phyloP scores from a whole-genome alignment of 2,329 filamentous ascomycete species.

The Ambrosiella cleistominuta region DNA sequence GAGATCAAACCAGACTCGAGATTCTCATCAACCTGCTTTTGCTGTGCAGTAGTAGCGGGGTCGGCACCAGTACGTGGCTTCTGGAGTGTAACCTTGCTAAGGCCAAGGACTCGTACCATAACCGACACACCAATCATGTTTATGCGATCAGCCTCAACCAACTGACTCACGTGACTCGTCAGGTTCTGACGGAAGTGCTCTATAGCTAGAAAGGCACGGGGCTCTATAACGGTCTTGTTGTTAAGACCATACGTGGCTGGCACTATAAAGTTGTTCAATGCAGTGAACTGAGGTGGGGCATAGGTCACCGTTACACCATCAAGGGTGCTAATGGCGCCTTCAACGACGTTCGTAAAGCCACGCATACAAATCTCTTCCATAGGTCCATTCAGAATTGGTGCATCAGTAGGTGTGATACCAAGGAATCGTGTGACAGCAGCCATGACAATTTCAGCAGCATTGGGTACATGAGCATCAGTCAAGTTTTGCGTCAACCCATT shows the following conservation, averaged over 20 bases:
- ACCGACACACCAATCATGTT: slow-evolving; percentile 32
- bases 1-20: slow-evolving; percentile 26
- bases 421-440: slow-evolving; percentile 35
- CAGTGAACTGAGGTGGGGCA: slow-evolving; percentile 16
- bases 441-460: slow-evolving; percentile 32
- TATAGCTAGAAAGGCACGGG: slow-evolving; percentile 26
- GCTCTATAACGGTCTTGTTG: slow-evolving; percentile 21
- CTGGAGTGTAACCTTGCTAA: slow-evolving; percentile 27
- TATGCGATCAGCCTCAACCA: slow-evolving; percentile 25
- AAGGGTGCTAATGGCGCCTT: slow-evolving; percentile 24
- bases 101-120: slow-evolving; percentile 32
- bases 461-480: slow-evolving; percentile 24
- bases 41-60: slow-evolving; percentile 15
- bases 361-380: slow-evolving; percentile 31
- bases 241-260: slow-evolving; percentile 12
- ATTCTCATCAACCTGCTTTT: slow-evolving; percentile 20
- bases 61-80: slow-evolving; percentile 21
- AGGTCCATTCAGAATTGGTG: slow-evolving; percentile 27
- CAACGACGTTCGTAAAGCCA: slow-evolving; percentile 25
- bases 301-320: slow-evolving; percentile 19
- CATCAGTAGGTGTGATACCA: slow-evolving; percentile 24
- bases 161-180: slow-evolving; percentile 23
- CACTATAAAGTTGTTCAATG: slow-evolving; percentile 12
- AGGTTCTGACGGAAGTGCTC: slow-evolving; percentile 30
- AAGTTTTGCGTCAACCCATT: slow-evolving; percentile 30